Evolutionary conservation across 1,139 yeast genomes (phyloP).

Genomic region (Yamadazyma friedrichii): DNA sequence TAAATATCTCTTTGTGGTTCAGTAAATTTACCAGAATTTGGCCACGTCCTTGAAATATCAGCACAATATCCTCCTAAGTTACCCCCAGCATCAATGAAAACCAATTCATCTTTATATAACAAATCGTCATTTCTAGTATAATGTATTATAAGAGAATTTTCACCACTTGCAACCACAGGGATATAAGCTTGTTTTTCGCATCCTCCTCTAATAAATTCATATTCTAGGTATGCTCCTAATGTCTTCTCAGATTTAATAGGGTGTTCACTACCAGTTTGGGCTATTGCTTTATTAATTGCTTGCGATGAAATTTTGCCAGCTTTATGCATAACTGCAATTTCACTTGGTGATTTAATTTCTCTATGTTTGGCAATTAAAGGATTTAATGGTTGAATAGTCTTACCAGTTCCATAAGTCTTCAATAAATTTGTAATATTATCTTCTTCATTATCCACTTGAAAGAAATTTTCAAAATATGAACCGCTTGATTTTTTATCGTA

Average conservation of each 20-base stretch:
- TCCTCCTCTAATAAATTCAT: conserved; percentile 80
- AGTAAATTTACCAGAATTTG: conserved; percentile 67
- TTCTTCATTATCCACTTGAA: conserved; percentile 10
- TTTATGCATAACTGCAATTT: conserved; percentile 71
- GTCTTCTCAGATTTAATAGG: conserved; percentile 71
- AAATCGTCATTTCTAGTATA: conserved; percentile 87
- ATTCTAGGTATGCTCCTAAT: conserved; percentile 78
- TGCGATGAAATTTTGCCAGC: conserved; percentile 83
- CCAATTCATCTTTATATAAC: conserved; percentile 73
- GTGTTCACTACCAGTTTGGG: conserved; percentile 42
- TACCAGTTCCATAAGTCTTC: conserved; percentile 20
- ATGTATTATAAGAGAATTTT: conserved; percentile 83
- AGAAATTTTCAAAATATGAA: conserved; percentile 12
- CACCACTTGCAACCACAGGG: conserved; percentile 96
- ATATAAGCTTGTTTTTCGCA: conserved; percentile 88
- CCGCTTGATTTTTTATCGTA: conserved; percentile 36
- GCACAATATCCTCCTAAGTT: conserved; percentile 91
- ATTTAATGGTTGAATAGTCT: conserved; percentile 42
- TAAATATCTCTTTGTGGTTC: conserved; percentile 82
- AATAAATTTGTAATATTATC: conserved; percentile 12
- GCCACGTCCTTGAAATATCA: conserved; percentile 97
- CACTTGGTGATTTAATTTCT: conserved; percentile 71
- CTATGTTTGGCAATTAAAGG: conserved; percentile 57
- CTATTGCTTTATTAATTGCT: conserved; percentile 82
- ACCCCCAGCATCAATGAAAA: conserved; percentile 95